Evolutionary conservation across 2,329 filamentous ascomycete genomes (phyloP).

Genomic region (Sclerotinia glacialis): DNA sequence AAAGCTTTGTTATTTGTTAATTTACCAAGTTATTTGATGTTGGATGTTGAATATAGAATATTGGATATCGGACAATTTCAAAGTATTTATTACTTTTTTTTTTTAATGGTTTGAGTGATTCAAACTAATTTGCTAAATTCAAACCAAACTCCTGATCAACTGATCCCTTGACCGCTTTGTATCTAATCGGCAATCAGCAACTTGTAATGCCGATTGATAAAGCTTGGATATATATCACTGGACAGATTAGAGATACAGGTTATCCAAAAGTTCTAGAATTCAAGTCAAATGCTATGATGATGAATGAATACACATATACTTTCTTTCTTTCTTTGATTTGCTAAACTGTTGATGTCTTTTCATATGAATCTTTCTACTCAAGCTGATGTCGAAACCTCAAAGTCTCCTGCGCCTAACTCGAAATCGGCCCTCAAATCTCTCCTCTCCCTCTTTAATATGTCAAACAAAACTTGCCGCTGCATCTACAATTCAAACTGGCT

Average conservation of each 20-base stretch:
- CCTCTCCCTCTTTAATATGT: constrained; percentile 11
- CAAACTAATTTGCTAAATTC: background rate
- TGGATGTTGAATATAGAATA: no score
- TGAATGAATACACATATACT: background rate
- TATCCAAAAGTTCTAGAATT: constrained; percentile 6
- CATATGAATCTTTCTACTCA: constrained; percentile 17
- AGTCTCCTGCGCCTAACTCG: constrained; percentile 29
- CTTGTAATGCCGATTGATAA: constrained; percentile 11
- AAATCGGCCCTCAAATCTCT: constrained; percentile 22
- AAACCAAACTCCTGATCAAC: constrained; percentile 16
- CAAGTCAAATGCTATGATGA: background rate
- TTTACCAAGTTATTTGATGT: background rate
- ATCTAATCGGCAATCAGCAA: constrained; percentile 20
- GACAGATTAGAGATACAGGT: background rate
- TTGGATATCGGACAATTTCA: no score
- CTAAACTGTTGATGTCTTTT: constrained; percentile 30
- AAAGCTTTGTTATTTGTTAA: background rate
- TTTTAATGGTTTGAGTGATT: background rate
- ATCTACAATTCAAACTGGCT: constrained; percentile 1
- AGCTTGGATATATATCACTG: constrained; percentile 16
- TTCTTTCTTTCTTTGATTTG: background rate
- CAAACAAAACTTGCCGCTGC: constrained; percentile 12
- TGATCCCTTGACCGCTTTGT: constrained; percentile 14
- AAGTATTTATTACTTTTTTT: background rate
- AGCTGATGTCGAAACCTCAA: constrained; percentile 38